Conservation (phyloP, 2,329 filamentous ascomycete genomes). For the Stenocarpella maydis region DNA sequence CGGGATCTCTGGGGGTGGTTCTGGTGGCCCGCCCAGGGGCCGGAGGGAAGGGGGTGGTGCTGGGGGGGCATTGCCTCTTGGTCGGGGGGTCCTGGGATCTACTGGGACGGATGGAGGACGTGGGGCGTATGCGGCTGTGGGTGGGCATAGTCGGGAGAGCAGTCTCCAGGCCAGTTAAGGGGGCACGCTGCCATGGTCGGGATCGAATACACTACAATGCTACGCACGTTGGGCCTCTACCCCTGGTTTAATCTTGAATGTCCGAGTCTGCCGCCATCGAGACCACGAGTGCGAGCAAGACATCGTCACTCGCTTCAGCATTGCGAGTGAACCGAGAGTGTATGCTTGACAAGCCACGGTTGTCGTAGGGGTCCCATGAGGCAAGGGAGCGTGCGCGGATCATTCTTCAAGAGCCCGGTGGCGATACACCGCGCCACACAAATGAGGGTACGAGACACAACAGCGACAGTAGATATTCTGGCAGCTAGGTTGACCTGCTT, state of each 20-base stretch:
- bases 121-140: slow-evolving; percentile 42
- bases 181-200: too few species aligned
- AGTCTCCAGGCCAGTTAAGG: slow-evolving; percentile 18
- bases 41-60: slow-evolving; percentile 24
- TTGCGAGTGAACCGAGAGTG: too few species aligned
- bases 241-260: too few species aligned
- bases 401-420: too few species aligned
- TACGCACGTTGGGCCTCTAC: not conserved
- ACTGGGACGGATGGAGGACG: slow-evolving; percentile 34
- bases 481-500: not conserved
- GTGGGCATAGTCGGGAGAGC: slow-evolving; percentile 33
- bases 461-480: too few species aligned
- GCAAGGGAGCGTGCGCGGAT: not conserved
- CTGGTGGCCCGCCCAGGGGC: slow-evolving; percentile 19
- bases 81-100: not conserved
- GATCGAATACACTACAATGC: not conserved
- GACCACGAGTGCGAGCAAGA: not conserved
- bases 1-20: too few species aligned
- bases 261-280: too few species aligned
- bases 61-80: not conserved
- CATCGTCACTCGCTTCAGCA: not conserved
- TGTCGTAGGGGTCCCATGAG: too few species aligned
- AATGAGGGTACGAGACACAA: not conserved
- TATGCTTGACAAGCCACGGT: not conserved
- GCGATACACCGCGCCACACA: too few species aligned